These are phyloP conservation scores for Fusarium lateritium DNA, from an alignment of 2,329 filamentous ascomycete genomes.

Conservation along the genomic window DNA sequence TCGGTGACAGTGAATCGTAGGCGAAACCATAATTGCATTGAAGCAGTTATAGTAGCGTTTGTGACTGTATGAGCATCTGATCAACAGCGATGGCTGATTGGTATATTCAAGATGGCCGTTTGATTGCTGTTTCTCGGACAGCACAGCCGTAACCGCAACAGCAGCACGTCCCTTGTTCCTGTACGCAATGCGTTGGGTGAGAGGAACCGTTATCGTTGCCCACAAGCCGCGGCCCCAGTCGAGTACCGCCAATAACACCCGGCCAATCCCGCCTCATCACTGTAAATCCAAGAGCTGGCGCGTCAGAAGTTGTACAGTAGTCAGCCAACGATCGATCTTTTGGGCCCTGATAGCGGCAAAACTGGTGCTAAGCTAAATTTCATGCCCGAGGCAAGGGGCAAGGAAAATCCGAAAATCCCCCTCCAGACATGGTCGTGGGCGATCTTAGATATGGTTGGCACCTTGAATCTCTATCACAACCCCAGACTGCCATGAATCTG, in stretches of 20 bases:
- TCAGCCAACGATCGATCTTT: constrained; percentile 19
- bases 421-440: constrained; percentile 3
- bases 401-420: constrained; percentile 8
- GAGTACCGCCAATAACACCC: constrained; percentile 32
- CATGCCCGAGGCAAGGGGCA: constrained; percentile 15
- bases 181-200: constrained; percentile 36
- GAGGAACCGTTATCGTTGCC: constrained; percentile 26
- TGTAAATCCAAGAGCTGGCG: constrained; percentile 27
- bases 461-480: constrained; percentile 20
- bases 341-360: constrained; percentile 30
- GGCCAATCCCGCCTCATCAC: constrained; percentile 21
- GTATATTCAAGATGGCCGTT: constrained; percentile 26
- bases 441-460: constrained; percentile 10
- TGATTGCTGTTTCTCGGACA: constrained; percentile 37
- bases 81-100: constrained; percentile 27
- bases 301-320: constrained; percentile 23
- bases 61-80: constrained; percentile 22
- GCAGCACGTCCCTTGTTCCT: constrained; percentile 22
- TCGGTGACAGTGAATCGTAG: constrained; percentile 22
- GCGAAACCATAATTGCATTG: constrained; percentile 41
- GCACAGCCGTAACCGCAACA: constrained; percentile 14
- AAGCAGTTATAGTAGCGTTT: constrained; percentile 27
- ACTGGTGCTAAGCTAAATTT: constrained; percentile 16
- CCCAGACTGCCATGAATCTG: constrained; percentile 18
- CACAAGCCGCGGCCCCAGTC: constrained; percentile 30